Percentiles rank a stretch among this genome's conserved stretches.
phyloP scores from a whole-genome alignment of 2,329 filamentous ascomycete species.

The Phialophora expanda region DNA sequence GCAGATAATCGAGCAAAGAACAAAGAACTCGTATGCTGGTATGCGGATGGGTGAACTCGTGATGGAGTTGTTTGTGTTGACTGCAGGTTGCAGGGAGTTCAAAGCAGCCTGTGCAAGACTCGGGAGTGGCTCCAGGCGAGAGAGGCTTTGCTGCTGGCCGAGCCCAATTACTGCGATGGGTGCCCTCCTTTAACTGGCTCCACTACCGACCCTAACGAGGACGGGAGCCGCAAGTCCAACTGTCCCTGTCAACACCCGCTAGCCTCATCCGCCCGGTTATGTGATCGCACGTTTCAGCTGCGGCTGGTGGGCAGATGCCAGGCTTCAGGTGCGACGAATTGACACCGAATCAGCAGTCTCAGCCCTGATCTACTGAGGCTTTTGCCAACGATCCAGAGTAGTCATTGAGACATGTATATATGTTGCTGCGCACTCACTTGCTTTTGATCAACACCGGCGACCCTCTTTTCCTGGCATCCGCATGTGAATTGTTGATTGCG shows the following conservation, averaged over 20 bases:
- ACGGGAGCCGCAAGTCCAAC: not conserved
- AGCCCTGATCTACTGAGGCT: not conserved
- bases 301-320: not conserved
- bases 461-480: not conserved
- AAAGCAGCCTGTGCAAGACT: not conserved
- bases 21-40: constrained; percentile 10
- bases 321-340: not conserved
- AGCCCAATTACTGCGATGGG: not conserved
- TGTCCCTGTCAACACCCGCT: not conserved
- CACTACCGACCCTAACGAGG: constrained; percentile 11
- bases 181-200: constrained; percentile 10
- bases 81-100: constrained; percentile 3
- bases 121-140: constrained; percentile 3
- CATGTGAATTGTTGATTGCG: not conserved
- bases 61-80: constrained; percentile 8
- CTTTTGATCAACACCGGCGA: not conserved
- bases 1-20: constrained; percentile 18
- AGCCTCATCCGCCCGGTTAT: not conserved
- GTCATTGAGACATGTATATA: not conserved
- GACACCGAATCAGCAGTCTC: not conserved
- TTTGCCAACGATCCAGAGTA: not conserved
- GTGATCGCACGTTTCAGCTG: not conserved
- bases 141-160: constrained; percentile 12
- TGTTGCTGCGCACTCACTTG: not conserved
- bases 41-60: not conserved